A percentile compares a stretch with the other conserved stretches of the same genome.
These are phyloP conservation scores for Yamadazyma olivae DNA, from an alignment of 805 yeast genomes.

Conservation along the genomic window DNA sequence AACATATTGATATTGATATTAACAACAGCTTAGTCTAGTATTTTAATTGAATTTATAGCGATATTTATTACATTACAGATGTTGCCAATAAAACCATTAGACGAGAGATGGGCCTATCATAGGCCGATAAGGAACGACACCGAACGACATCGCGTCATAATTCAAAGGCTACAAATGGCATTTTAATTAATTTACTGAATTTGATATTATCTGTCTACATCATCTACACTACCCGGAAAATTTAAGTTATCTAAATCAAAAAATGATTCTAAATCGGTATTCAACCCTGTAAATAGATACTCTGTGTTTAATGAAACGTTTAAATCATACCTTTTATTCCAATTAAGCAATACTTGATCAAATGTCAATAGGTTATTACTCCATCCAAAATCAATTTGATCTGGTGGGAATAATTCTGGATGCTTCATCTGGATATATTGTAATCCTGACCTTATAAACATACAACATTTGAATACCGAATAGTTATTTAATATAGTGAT, in stretches of 20 bases:
- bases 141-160: no score
- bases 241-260: background rate
- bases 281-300: conserved; percentile 1
- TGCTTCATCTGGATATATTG: no score
- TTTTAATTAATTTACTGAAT: no score
- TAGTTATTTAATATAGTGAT: background rate
- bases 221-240: background rate
- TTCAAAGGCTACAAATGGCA: no score
- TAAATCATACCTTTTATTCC: background rate
- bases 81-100: no score
- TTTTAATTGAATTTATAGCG: no score
- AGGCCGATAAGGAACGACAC: no score
- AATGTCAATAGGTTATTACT: background rate
- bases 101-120: no score
- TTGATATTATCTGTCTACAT: no score
- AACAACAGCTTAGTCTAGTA: no score
- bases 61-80: no score
- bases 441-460: background rate
- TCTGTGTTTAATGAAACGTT: conserved; percentile 1
- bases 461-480: conserved; percentile 1
- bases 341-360: background rate
- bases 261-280: background rate
- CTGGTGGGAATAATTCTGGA: background rate
- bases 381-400: background rate
- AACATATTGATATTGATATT: no score